These are phyloP conservation scores for Podila minutissima DNA, from an alignment of 192 early-diverging fungal species.

Conservation along the genomic window DNA sequence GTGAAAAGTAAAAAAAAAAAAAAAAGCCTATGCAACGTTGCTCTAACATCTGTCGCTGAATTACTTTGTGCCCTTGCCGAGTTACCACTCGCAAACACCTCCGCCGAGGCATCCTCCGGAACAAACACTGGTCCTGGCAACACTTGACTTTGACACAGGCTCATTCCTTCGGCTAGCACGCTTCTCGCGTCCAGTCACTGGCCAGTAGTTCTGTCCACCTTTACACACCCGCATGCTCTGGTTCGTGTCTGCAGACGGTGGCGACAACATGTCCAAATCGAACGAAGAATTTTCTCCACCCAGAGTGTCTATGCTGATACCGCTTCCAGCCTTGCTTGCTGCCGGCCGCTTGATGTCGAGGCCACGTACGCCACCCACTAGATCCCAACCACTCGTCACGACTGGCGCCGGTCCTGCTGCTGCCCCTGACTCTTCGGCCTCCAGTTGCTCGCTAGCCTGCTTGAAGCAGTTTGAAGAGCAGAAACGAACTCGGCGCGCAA, in stretches of 20 bases:
- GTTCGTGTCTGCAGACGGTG: neutral
- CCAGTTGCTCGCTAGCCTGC: slow-evolving; percentile 31
- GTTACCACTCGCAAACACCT: slow-evolving; percentile 6
- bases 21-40: too few species aligned
- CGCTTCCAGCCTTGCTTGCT: neutral
- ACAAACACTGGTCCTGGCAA: slow-evolving; percentile 6
- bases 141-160: neutral
- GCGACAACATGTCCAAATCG: neutral
- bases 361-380: slow-evolving; percentile 19
- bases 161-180: neutral
- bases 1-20: too few species aligned
- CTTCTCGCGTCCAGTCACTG: slow-evolving; percentile 19
- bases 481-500: slow-evolving; percentile 60
- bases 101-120: slow-evolving; percentile 3
- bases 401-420: neutral
- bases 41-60: too few species aligned
- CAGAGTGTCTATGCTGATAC: neutral
- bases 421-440: slow-evolving; percentile 21
- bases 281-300: neutral
- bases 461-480: slow-evolving; percentile 58
- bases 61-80: neutral
- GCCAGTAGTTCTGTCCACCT: slow-evolving; percentile 49
- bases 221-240: slow-evolving; percentile 35
- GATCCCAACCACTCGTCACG: neutral
- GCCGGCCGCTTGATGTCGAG: neutral